phyloP scores from a whole-genome alignment of 345 rosid genomes.

The Mercurialis annua region DNA sequence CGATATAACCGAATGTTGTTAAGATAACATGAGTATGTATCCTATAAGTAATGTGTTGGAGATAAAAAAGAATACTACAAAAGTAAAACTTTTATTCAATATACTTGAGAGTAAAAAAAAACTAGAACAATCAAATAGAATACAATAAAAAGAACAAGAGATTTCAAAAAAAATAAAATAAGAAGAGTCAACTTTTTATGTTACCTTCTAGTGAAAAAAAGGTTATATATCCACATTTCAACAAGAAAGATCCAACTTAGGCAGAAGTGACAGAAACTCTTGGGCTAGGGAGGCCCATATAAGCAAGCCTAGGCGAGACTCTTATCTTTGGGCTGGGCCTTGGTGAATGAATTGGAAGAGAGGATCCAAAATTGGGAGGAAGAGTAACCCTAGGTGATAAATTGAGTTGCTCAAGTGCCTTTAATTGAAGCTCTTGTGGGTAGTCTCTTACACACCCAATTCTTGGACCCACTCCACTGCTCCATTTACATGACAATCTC shows the following conservation, averaged over 20 bases:
- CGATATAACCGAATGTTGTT: no score
- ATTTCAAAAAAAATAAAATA: no score
- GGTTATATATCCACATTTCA: no score
- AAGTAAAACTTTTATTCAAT: neutral
- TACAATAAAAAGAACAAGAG: no score
- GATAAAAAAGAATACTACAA: neutral
- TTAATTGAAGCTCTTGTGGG: conserved; percentile 52
- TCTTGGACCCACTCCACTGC: conserved; percentile 65
- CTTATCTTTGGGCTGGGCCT: conserved; percentile 43
- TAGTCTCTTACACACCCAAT: conserved; percentile 73
- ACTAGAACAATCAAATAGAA: no score
- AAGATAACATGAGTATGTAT: no score
- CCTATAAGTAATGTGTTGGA: neutral
- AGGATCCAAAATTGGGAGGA: conserved; percentile 25
- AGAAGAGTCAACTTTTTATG: no score
- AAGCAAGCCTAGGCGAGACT: conserved; percentile 49
- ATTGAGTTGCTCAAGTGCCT: conserved; percentile 63
- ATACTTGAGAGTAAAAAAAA: neutral
- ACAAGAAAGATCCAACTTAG: neutral
- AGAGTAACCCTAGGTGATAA: conserved; percentile 46
- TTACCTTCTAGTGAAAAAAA: no score
- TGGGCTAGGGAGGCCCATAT: conserved; percentile 51
- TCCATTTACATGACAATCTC: conserved; percentile 67
- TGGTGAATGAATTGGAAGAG: conserved; percentile 42
- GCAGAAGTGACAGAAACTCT: conserved; percentile 14